Evolutionary conservation across 1,139 yeast species (phyloP).

Genomic region (Blastobotrys persicus): DNA sequence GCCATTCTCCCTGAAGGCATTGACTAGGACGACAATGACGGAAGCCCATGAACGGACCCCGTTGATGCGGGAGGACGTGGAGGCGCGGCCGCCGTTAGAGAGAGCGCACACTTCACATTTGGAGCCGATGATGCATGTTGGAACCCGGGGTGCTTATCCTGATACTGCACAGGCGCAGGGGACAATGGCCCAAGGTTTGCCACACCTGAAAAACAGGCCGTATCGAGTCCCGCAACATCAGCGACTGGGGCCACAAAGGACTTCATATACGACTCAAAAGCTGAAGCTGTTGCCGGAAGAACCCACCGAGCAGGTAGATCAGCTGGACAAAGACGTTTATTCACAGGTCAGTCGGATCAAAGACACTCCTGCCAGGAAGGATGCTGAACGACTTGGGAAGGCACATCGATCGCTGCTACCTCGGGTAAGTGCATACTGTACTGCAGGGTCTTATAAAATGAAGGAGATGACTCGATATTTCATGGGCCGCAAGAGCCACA

Average conservation of each 20-base stretch:
- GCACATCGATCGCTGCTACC: slow-evolving; percentile 67
- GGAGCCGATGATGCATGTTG: slow-evolving; percentile 13
- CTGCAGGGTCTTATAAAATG: slow-evolving; percentile 90
- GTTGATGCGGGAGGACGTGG: slow-evolving; percentile 1
- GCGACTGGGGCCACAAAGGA: slow-evolving; percentile 77
- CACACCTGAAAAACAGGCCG: slow-evolving; percentile 7
- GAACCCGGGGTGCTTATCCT: slow-evolving; percentile 13
- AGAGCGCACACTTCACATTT: slow-evolving; percentile 17
- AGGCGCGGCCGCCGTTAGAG: slow-evolving; percentile 9
- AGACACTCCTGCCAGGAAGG: slow-evolving; percentile 88
- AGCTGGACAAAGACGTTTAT: slow-evolving; percentile 54
- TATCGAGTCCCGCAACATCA: slow-evolving; percentile 15
- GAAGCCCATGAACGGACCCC: slow-evolving; percentile 9
- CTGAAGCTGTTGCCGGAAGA: slow-evolving; percentile 85
- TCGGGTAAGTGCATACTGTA: slow-evolving; percentile 92
- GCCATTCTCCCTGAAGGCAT: neutral
- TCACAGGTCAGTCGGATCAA: slow-evolving; percentile 82
- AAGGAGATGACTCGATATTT: slow-evolving; percentile 82
- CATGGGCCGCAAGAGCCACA: slow-evolving; percentile 64
- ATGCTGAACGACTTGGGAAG: slow-evolving; percentile 90
- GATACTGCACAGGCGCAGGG: slow-evolving; percentile 9
- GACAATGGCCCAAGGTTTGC: neutral
- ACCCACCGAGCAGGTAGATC: slow-evolving; percentile 41
- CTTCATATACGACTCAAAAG: slow-evolving; percentile 84
- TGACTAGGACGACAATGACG: neutral